Percentiles rank a stretch among this genome's conserved stretches.
These are phyloP conservation scores for Cystobasidium tubakii DNA, from an alignment of 768 basidiomycete genomes.

Conservation along the genomic window DNA sequence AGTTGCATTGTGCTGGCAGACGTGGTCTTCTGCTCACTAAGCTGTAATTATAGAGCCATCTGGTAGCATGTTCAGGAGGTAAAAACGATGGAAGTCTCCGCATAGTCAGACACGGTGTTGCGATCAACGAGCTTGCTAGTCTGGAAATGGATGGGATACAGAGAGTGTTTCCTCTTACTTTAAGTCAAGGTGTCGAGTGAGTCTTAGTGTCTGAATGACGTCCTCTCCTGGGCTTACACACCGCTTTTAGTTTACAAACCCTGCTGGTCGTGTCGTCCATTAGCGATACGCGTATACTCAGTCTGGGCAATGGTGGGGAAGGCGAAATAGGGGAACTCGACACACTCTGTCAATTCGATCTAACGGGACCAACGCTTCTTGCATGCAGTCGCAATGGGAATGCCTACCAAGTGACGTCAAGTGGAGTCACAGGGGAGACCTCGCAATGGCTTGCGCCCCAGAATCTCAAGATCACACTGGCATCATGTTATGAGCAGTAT, in stretches of 20 bases:
- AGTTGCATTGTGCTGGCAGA: constrained; percentile 51
- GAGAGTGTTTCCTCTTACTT: constrained; percentile 55
- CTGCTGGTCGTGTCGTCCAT: constrained; percentile 40
- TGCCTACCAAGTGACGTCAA: constrained; percentile 66
- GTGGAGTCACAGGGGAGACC: constrained; percentile 54
- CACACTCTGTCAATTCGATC: constrained; percentile 53
- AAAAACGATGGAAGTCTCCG: constrained; percentile 69
- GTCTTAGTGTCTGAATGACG: too few relatives aligned
- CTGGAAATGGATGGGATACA: constrained; percentile 59
- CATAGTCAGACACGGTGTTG: constrained; percentile 72
- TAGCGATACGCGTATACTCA: constrained; percentile 39
- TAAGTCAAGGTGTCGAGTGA: neutral
- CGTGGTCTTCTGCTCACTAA: too few relatives aligned
- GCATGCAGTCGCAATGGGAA: constrained; percentile 60
- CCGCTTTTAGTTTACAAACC: constrained; percentile 8
- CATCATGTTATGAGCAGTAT: constrained; percentile 27
- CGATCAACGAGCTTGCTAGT: constrained; percentile 62
- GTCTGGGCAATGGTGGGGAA: constrained; percentile 25
- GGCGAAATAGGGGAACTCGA: constrained; percentile 52
- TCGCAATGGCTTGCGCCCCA: constrained; percentile 24
- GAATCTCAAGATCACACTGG: constrained; percentile 39
- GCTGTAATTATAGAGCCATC: constrained; percentile 57
- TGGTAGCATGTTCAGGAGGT: constrained; percentile 80
- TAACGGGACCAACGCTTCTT: constrained; percentile 59
- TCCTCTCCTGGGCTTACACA: neutral